These are phyloP conservation scores for Acacia concinna DNA, from an alignment of 331 rosid genomes.

Conservation along the genomic window DNA sequence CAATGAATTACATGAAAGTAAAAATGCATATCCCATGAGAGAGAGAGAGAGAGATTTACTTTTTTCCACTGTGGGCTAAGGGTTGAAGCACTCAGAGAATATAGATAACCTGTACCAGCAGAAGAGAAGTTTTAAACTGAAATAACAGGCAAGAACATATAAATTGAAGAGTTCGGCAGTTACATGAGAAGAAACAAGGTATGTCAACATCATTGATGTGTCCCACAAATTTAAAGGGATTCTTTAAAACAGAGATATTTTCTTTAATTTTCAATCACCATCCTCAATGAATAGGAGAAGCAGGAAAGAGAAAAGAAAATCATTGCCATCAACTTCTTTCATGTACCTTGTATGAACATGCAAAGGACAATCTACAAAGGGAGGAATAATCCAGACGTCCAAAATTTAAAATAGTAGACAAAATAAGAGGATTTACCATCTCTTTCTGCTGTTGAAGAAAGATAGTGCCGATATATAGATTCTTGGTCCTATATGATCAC, in stretches of 20 bases:
- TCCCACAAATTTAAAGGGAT: not conserved
- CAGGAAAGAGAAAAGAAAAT: conserved; percentile 23
- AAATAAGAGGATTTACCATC: conserved; percentile 61
- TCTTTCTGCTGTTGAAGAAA: conserved; percentile 87
- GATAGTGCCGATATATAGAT: conserved; percentile 67
- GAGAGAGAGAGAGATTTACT: conserved; percentile 24
- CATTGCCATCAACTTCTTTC: conserved; percentile 23
- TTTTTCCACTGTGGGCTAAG: conserved; percentile 62
- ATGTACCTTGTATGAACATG: conserved; percentile 10
- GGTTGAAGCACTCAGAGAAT: conserved; percentile 88
- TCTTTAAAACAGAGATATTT: not conserved
- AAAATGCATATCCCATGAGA: not conserved
- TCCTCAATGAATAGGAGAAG: conserved; percentile 19
- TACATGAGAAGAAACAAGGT: not conserved
- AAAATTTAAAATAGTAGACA: conserved; percentile 8
- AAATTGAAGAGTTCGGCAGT: not conserved
- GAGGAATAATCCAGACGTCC: conserved; percentile 16
- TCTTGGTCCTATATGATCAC: conserved; percentile 61
- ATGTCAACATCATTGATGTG: conserved; percentile 8
- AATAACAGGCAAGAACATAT: conserved; percentile 8
- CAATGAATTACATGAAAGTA: not conserved
- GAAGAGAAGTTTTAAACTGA: conserved; percentile 19
- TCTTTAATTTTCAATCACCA: not conserved
- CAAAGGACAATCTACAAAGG: conserved; percentile 18
- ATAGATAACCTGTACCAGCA: conserved; percentile 74